Evolutionary conservation across 1,139 yeast species (phyloP), one percentile per base, ranked within the genome.

Genomic region (Taphrina populina): DNA sequence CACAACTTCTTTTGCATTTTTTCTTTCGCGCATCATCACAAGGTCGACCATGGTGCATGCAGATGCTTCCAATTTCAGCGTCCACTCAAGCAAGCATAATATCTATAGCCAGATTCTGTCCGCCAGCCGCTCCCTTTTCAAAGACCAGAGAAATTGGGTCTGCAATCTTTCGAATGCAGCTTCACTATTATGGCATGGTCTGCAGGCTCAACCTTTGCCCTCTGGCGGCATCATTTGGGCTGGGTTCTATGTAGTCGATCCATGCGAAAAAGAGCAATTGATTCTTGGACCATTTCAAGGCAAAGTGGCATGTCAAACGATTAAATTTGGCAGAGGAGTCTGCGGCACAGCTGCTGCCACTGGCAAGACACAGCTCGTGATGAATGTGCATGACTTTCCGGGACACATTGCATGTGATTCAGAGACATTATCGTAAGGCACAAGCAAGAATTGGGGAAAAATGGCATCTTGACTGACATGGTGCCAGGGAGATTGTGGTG

Each of bases 381-480:
- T 76, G 0, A 78, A 92, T 68, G 97, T 90, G 1, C 75, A 83
- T 23, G 67, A 77, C 62, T 88, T 80, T 64, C 95, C 95, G 0
- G 95, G 95, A 1, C 97, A 92, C 67, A 92, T 92, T 63, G 97
- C 97, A 0, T 92, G 98, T 69, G 98, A 92, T 70, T 95, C 96
- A 1, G 95, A 83, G 58, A 90, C 97, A 0, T 77, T 29, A 11
- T 52, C 57, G 36, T 45, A 20, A 21, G 33, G 84, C n/a, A n/a
- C n/a, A n/a, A n/a, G n/a, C n/a, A n/a, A n/a, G n/a, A n/a, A n/a
- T n/a, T n/a, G n/a, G n/a, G n/a, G n/a, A n/a, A n/a, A n/a, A n/a
- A n/a, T n/a, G n/a, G n/a, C n/a, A n/a, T n/a, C n/a, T n/a, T n/a
- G n/a, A n/a, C n/a, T n/a, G n/a, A n/a, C n/a, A n/a, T n/a, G n/a